Evolutionary conservation across 208 protist genomes (phyloP).

Genomic region (Acanthamoeba lenticulata): DNA sequence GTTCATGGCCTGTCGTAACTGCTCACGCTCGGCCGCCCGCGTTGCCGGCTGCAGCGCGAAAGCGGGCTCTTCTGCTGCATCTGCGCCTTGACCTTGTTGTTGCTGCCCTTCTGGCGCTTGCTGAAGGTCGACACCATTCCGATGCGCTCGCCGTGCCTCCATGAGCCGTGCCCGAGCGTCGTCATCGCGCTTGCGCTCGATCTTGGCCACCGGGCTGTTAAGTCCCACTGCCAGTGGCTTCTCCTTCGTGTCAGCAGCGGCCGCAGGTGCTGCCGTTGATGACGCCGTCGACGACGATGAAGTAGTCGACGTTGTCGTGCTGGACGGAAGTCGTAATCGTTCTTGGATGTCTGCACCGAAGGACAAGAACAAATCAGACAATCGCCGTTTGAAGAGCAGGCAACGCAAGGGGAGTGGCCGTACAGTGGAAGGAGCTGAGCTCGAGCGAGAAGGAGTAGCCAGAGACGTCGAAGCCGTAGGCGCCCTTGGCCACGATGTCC

Average conservation of each 20-base stretch:
- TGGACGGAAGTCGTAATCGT: too few species aligned
- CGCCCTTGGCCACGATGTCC: conserved; percentile 46
- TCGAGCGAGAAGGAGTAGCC: conserved; percentile 38
- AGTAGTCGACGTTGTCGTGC: too few species aligned
- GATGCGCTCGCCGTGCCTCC: not conserved
- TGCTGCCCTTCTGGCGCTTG: not conserved
- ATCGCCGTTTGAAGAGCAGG: not conserved
- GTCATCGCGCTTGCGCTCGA: conserved; percentile 22
- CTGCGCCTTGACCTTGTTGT: not conserved
- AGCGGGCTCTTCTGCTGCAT: not conserved
- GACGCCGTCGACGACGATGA: too few species aligned
- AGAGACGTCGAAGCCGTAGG: conserved; percentile 41
- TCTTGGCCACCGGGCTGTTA: conserved; percentile 19
- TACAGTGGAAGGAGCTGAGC: conserved; percentile 8
- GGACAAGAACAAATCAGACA: not conserved
- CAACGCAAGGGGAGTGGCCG: not conserved
- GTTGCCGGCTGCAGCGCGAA: too few species aligned
- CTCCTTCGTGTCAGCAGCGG: not conserved
- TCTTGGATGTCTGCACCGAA: too few species aligned
- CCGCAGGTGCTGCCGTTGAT: not conserved
- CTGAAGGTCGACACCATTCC: not conserved
- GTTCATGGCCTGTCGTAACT: not conserved
- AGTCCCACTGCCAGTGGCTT: not conserved
- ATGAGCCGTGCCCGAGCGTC: not conserved
- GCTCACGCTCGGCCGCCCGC: not conserved